Evolutionary conservation across 306 rosid genomes (phyloP).

Genomic region (Crataegus laevigata): DNA sequence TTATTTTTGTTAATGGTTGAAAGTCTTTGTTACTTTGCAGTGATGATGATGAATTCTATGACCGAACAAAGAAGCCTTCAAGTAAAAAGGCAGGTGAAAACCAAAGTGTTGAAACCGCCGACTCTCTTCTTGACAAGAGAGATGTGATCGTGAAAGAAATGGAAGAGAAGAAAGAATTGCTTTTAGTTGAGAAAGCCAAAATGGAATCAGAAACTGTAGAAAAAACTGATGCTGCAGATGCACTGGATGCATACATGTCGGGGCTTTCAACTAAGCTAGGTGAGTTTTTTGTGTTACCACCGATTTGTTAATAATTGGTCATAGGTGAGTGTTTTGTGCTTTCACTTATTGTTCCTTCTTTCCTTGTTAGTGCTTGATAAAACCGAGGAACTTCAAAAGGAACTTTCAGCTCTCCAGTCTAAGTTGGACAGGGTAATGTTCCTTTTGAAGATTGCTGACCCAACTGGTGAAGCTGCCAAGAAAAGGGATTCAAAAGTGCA

Average conservation of each 20-base stretch:
- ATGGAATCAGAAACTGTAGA: conserved; percentile 26
- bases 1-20: not conserved
- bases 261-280: conserved; percentile 95
- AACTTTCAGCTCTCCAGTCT: conserved; percentile 64
- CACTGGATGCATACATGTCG: conserved; percentile 88
- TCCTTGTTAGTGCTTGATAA: conserved; percentile 56
- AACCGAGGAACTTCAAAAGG: conserved; percentile 59
- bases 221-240: conserved; percentile 52
- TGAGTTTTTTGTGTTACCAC: conserved; percentile 1
- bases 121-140: conserved; percentile 82
- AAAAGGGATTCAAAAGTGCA: conserved; percentile 59
- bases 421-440: conserved; percentile 72
- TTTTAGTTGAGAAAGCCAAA: conserved; percentile 51
- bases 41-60: conserved; percentile 94
- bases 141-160: conserved; percentile 67
- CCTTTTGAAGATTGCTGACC: conserved; percentile 91
- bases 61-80: conserved; percentile 67
- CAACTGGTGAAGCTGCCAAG: conserved; percentile 77
- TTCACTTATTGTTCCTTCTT: conserved; percentile 23
- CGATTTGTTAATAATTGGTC: not conserved
- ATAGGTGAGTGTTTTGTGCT: not conserved
- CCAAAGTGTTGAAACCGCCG: conserved; percentile 79
- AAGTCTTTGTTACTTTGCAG: conserved; percentile 34
- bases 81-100: conserved; percentile 46
- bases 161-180: conserved; percentile 51